Evolutionary conservation across 352 stramenopile genomes (phyloP), one percentile per base, ranked within the genome.

Genomic region (Globisporangium parvum): DNA sequence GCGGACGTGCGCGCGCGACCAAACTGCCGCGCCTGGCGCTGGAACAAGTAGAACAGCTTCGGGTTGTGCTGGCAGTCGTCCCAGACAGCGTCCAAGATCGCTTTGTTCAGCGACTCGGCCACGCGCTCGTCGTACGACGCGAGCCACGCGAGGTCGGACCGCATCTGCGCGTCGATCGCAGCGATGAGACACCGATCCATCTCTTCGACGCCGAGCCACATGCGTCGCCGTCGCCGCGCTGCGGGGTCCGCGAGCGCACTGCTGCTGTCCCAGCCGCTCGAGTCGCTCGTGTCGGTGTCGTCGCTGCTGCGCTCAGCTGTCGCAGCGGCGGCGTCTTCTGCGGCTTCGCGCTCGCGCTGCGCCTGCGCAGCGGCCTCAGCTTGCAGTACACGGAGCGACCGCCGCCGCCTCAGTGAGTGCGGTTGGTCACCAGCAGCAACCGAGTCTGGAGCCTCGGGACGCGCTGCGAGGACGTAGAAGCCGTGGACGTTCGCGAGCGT

Each of bases 51-150:
- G 58, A 94, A 94, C 18, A 88, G 62, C 60, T 79, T 91, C 6
- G 84, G 84, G 44, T 94, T 92, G 57, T 94, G 81, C 50, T 90
- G 67, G 52, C 82, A 92, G 56, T 91, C 82, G 55, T 91, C 77
- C 84, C 84, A 94, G 4, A 94, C 81, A 5, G 81, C 84, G 60
- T 90, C 78, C 9, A 94, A 59, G 23, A 94, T 87, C 3, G 80
- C 76, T 9, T 72, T 63, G 58, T 92, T 91, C 24, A 94, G 69
- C 18, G 70, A 67, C 42, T 94, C 81, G 17, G 80, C 81, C 23
- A 75, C 57, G 48, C 80, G 60, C 23, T 85, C 71, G 62, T 92
- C 80, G 50, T 88, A 90, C 0, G 53, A 46, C 21, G 73, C 28
- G 3, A 93, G 35, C 28, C 47, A 57, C 18, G 51, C 35, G 21